Evolutionary conservation across 441 rosid species (phyloP), one percentile per base, ranked within the genome.

Genomic region (Populus hybrid): DNA sequence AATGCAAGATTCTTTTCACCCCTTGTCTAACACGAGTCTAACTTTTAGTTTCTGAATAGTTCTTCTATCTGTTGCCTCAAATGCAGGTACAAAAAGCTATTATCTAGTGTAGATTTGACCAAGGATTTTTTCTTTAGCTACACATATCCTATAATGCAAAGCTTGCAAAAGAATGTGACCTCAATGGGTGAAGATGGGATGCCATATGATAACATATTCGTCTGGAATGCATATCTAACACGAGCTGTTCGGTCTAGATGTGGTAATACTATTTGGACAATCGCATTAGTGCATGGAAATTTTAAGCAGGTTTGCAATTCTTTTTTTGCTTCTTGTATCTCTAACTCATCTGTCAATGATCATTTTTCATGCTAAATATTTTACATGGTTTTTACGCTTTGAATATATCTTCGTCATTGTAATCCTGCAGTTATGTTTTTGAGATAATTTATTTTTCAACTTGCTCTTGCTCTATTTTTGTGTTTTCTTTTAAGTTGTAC

Each of bases 51-150:
- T 78, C 59, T 67, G 32, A 66, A 10, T 42, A 34, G 30, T 16
- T 68, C 5, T 26, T 40, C 21, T 69, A 16, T 63, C 36, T 21
- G 30, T 85, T 81, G 38, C 81, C 75, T 82, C 71, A 21, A 77
- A 28, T 90, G 83, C 93, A 96, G 98, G 91, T 96, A 96, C 91
- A 96, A 92, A 85, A 96, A 94, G 85, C 93, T 96, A 80, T 83
- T 96, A 79, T 96, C 98, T 75, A 94, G 99, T 82, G 98, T 96
- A 77, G 98, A 96, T 89, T 89, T 96, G 88, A 94, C 98, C 67
- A 96, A 93, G 85, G 99, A 96, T 87, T 96, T 94, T 82, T 96
- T 88, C 95, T 96, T 87, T 82, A 96, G 99, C 75, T 96, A 94
- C 82, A 94, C 98, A 12, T 94, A 96, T 85, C 99, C 99, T 72